Conservation (phyloP, 306 rosid genomes). For the Sophora flavescens region DNA sequence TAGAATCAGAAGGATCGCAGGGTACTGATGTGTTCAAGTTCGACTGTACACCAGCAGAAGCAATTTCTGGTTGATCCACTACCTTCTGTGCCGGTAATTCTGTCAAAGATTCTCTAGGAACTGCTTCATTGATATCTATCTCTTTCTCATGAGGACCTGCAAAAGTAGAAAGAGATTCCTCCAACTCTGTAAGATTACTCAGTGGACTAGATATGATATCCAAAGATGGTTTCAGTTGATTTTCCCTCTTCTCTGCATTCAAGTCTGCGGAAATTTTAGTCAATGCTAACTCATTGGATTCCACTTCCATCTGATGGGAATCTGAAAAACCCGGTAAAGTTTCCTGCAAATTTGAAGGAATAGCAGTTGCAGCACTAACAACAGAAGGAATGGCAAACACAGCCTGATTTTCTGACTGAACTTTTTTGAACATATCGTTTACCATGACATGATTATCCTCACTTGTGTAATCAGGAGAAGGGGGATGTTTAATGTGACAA, state of each 20-base stretch:
- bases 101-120: conserved; percentile 45
- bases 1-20: conserved; percentile 44
- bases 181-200: conserved; percentile 42
- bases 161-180: conserved; percentile 49
- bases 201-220: conserved; percentile 46
- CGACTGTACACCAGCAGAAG: conserved; percentile 46
- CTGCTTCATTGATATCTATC: conserved; percentile 49
- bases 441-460: conserved; percentile 42
- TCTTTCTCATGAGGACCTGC: conserved; percentile 49
- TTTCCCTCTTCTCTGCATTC: conserved; percentile 47
- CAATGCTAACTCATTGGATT: conserved; percentile 49
- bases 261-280: conserved; percentile 43
- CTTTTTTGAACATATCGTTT: conserved; percentile 44
- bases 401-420: conserved; percentile 42
- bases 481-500: conserved; percentile 46
- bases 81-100: conserved; percentile 44
- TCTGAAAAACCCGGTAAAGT: conserved; percentile 44
- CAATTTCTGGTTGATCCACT: conserved; percentile 50
- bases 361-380: conserved; percentile 39
- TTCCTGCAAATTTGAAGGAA: conserved; percentile 49
- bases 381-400: conserved; percentile 34
- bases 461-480: conserved; percentile 44
- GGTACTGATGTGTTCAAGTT: conserved; percentile 45
- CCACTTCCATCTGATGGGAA: conserved; percentile 47
- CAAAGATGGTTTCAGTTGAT: conserved; percentile 47